These are phyloP conservation scores for Aspergillus cejpii DNA, from an alignment of 2,329 filamentous ascomycete species.

Conservation along the genomic window DNA sequence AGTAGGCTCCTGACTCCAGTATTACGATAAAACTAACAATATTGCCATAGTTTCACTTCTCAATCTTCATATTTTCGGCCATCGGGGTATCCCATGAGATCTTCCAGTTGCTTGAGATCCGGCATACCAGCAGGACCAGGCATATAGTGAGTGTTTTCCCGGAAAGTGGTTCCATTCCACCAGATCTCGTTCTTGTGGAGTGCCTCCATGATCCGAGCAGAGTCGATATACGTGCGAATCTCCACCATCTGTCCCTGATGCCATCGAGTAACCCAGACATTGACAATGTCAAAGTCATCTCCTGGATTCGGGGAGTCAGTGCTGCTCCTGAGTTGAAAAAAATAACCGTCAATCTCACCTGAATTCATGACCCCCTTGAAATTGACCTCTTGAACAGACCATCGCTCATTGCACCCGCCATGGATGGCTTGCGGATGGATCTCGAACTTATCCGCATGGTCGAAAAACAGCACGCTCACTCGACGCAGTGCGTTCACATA, in stretches of 20 bases:
- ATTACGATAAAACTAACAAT: neutral
- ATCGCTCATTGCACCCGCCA: constrained; percentile 28
- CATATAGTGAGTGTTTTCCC: constrained; percentile 28
- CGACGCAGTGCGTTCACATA: constrained; percentile 30
- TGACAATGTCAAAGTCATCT: constrained; percentile 27
- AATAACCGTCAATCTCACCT: no score
- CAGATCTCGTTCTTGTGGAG: constrained; percentile 31
- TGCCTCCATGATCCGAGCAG: constrained; percentile 23
- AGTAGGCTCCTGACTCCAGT: no score
- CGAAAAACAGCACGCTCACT: constrained; percentile 23
- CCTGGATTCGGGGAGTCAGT: constrained; percentile 12
- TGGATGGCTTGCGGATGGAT: constrained; percentile 28
- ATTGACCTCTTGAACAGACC: constrained; percentile 30
- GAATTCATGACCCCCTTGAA: constrained; percentile 30
- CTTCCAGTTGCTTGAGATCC: constrained; percentile 22
- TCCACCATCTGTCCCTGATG: constrained; percentile 29
- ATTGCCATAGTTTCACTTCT: neutral
- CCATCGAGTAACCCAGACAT: constrained; percentile 33
- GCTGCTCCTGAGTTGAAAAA: neutral
- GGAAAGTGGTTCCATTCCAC: constrained; percentile 27
- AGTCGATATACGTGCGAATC: constrained; percentile 30
- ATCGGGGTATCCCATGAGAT: constrained; percentile 25
- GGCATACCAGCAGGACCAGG: constrained; percentile 31
- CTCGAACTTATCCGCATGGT: constrained; percentile 27
- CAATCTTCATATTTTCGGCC: constrained; percentile 22